Evolutionary conservation across 176 grass and related monocot genomes (phyloP).

Genomic region (Puya raimondii): DNA sequence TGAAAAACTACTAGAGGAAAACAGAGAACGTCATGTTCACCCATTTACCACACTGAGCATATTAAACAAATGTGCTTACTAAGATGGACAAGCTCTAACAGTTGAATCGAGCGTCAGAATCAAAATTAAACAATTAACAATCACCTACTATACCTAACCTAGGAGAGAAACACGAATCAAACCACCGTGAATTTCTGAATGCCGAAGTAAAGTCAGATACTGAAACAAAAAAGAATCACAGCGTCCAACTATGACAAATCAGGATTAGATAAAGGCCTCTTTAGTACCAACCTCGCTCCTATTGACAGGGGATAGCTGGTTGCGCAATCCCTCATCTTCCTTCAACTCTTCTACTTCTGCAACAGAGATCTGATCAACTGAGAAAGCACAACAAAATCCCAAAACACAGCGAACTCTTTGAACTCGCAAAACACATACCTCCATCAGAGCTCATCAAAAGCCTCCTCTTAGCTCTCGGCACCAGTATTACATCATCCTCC

Average conservation of each 20-base stretch:
- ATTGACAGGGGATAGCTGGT: conserved; percentile 1
- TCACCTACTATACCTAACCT: too few species aligned
- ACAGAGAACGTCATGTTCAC: too few species aligned
- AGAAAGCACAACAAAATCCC: neutral
- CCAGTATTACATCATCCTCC: conserved; percentile 9
- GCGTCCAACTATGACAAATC: neutral
- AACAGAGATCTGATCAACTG: conserved; percentile 14
- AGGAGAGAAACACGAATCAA: too few species aligned
- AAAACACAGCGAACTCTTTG: conserved; percentile 1
- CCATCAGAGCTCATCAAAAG: conserved; percentile 28
- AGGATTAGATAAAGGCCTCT: conserved; percentile 31
- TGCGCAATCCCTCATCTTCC: conserved; percentile 3
- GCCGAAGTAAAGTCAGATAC: too few species aligned
- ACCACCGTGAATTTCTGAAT: too few species aligned
- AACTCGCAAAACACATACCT: conserved; percentile 23
- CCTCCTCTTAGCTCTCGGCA: conserved; percentile 28
- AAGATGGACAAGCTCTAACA: too few species aligned
- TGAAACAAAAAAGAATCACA: conserved; percentile 2
- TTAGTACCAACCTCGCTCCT: conserved; percentile 2
- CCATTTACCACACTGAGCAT: too few species aligned
- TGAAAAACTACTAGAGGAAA: too few species aligned
- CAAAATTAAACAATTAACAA: too few species aligned
- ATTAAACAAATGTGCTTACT: too few species aligned
- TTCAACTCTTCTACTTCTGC: conserved; percentile 32
- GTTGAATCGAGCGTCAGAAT: too few species aligned